Evolutionary conservation across 2,329 filamentous ascomycete species (phyloP).

Genomic region (Coniochaeta prunicola): DNA sequence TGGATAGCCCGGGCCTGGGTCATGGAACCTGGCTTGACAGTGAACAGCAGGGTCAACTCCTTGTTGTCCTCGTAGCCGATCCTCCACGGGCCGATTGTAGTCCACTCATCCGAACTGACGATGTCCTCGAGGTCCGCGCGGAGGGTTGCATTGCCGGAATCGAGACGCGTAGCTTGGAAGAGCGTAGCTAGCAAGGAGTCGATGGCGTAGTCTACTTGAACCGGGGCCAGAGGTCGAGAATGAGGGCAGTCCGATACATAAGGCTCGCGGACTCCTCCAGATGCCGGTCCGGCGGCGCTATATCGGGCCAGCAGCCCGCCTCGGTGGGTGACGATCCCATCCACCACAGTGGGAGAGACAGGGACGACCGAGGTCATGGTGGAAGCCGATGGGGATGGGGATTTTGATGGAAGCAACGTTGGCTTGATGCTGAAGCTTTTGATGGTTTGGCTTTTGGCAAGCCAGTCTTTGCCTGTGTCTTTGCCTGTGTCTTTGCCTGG

Average conservation of each 20-base stretch:
- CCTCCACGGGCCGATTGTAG: neutral
- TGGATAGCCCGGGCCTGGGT: neutral
- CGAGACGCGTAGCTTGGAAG: neutral
- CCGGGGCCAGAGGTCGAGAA: neutral
- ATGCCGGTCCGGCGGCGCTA: neutral
- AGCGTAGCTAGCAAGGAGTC: neutral
- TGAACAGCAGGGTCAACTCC: neutral
- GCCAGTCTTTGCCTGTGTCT: no score
- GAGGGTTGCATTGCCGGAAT: neutral
- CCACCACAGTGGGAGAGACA: no score
- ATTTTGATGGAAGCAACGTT: no score
- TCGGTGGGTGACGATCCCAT: neutral
- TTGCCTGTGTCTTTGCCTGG: no score
- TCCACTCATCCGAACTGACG: neutral
- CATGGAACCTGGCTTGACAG: neutral
- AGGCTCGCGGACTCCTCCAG: neutral
- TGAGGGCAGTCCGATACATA: neutral
- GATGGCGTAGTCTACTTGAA: neutral
- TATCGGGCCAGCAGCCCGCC: neutral
- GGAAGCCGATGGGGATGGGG: no score
- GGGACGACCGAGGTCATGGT: no score
- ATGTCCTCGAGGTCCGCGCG: neutral
- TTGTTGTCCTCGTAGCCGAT: neutral
- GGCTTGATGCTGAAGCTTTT: no score
- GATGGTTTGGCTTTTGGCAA: no score